Evolutionary conservation across 371 early-diverging fungal genomes (phyloP), one percentile per base, ranked within the genome.

Genomic region (Zancudomyces culisetae): DNA sequence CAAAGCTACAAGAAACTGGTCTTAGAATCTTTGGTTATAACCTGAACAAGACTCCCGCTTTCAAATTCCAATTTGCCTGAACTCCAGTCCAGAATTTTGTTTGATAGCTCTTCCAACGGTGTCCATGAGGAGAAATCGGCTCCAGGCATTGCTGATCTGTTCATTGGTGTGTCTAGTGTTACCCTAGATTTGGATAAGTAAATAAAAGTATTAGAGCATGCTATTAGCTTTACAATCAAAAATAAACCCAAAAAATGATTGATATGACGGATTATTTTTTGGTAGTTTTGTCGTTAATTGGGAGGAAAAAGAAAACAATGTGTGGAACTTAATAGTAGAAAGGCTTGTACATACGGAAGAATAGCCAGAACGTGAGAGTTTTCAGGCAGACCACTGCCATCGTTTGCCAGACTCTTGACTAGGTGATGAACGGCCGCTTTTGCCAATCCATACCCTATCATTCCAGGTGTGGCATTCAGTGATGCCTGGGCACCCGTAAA

Each of bases 401-500:
- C 62, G 15, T 74, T 75, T 30, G 90, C 84, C 41, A 87, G 64
- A 55, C 84, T 83, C 29, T 76, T 64, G 0, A 85, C 80, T 60
- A 94, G 69, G 48, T 96, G 95, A 62, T 93, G 91, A 23, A 91
- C 90, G 6, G 87, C 81, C 3, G 91, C 87, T 66, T 96, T 96
- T 54, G 91, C 87, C 59, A 90, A 62, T 39, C 97, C 97, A 63
- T 96, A 95, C n/a, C 83, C 90, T 57, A 90, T 76, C 88, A 83
- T 87, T 40, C 78, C 80, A 8, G 87, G 89, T 0, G 91, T 92
- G 13, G 78, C 77, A 21, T 75, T 73, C 27, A 71, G 61, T 12
- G 87, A 86, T 22, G 87, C 83, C 22, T 71, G 69, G 2, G 92
- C 87, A 20, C 94, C 92, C 13, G 88, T 83, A 57, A 95, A 69